Conservation (phyloP, 306 rosid species). For the Hylodesmum podocarpum region DNA sequence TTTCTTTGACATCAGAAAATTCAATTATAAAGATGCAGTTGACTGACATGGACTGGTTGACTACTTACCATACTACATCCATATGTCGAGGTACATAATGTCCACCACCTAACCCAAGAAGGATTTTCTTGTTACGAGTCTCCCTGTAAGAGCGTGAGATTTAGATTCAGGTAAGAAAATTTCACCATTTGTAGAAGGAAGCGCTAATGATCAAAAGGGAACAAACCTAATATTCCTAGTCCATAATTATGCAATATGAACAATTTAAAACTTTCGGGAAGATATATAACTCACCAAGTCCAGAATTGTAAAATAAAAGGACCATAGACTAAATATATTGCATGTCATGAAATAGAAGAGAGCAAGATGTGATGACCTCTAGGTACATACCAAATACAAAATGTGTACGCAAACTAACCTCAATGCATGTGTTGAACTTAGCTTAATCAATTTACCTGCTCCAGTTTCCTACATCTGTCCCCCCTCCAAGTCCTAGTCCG, state of each 20-base stretch:
- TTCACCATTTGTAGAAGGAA: neutral
- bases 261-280: neutral
- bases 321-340: neutral
- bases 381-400: neutral
- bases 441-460: slow-evolving; percentile 49
- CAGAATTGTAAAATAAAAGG: neutral
- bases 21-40: neutral
- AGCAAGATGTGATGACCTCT: slow-evolving; percentile 15
- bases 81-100: slow-evolving; percentile 94
- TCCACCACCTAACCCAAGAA: slow-evolving; percentile 95
- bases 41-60: neutral
- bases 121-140: slow-evolving; percentile 66
- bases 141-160: slow-evolving; percentile 52
- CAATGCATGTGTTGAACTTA: slow-evolving; percentile 1
- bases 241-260: neutral
- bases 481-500: slow-evolving; percentile 97
- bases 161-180: slow-evolving; percentile 4
- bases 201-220: neutral
- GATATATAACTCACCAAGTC: slow-evolving; percentile 15
- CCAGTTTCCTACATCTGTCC: slow-evolving; percentile 84
- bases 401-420: slow-evolving; percentile 1
- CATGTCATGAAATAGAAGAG: slow-evolving; percentile 13
- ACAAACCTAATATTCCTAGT: neutral
- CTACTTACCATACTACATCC: slow-evolving; percentile 78
- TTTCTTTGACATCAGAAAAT: slow-evolving; percentile 22